Evolutionary conservation across 176 grass and related monocot species (phyloP).

Genomic region (Sorghum bicolor): DNA sequence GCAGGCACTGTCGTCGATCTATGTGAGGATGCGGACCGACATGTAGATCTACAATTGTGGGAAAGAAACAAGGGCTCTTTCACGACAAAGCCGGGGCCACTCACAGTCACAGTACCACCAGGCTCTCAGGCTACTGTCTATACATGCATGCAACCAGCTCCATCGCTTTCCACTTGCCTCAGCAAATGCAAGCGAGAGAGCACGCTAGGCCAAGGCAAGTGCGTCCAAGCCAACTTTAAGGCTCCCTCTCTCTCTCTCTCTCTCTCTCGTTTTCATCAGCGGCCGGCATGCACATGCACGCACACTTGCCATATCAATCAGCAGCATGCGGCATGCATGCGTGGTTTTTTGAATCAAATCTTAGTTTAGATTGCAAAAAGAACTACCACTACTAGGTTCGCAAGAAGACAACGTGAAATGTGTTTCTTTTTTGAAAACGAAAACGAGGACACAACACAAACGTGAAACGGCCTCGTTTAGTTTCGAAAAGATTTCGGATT

Average conservation of each 20-base stretch:
- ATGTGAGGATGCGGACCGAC: background rate
- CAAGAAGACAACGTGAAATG: too few species aligned
- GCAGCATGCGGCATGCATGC: background rate
- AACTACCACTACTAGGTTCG: too few species aligned
- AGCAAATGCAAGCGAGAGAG: slow-evolving; percentile 23
- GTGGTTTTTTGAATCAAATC: background rate
- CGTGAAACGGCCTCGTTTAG: too few species aligned
- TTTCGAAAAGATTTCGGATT: too few species aligned
- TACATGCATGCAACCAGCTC: background rate
- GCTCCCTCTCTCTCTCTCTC: background rate
- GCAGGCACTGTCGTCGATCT: background rate
- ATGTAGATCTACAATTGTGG: slow-evolving; percentile 21
- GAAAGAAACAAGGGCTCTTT: slow-evolving; percentile 27
- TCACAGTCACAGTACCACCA: background rate
- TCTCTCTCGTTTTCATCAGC: background rate
- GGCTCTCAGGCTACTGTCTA: background rate
- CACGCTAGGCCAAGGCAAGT: slow-evolving; percentile 23
- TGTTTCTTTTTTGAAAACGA: too few species aligned
- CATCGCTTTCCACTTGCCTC: slow-evolving; percentile 13
- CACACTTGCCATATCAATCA: slow-evolving; percentile 15
- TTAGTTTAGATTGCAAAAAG: background rate
- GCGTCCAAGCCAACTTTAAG: slow-evolving; percentile 30
- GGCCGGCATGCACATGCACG: background rate
- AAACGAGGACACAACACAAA: too few species aligned
- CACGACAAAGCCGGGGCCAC: background rate